A percentile compares a stretch with the other conserved stretches of the same genome.
Evolutionary conservation across 371 early-diverging fungal genomes (phyloP).

Genomic region (Circinella minor): DNA sequence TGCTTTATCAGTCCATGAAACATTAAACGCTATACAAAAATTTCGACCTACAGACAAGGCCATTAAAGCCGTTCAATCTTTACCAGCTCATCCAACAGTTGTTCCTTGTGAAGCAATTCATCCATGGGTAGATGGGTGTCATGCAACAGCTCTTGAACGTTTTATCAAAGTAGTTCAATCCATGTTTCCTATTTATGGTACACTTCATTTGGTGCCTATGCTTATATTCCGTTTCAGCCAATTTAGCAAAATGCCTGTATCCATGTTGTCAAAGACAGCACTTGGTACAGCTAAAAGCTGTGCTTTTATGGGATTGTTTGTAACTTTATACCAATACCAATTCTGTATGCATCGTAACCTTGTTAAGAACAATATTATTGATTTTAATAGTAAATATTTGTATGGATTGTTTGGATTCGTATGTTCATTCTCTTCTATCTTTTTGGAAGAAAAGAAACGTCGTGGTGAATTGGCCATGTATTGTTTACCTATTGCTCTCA

Average conservation of each 20-base stretch:
- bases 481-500: conserved; percentile 65
- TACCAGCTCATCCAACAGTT: conserved; percentile 28
- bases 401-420: conserved; percentile 67
- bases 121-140: conserved; percentile 65
- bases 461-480: conserved; percentile 75
- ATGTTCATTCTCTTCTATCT: conserved; percentile 60
- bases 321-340: conserved; percentile 61
- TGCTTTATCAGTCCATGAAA: conserved; percentile 48
- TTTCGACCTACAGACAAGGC: conserved; percentile 52
- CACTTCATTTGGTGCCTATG: conserved; percentile 75
- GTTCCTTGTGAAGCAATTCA: conserved; percentile 64
- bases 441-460: conserved; percentile 71
- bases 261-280: conserved; percentile 50
- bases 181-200: conserved; percentile 73
- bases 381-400: conserved; percentile 60
- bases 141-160: conserved; percentile 45
- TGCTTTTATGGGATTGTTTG: conserved; percentile 66
- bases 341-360: conserved; percentile 68
- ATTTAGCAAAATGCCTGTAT: conserved; percentile 43
- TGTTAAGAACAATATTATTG: conserved; percentile 40
- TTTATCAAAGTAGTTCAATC: conserved; percentile 59
- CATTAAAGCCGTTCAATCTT: conserved; percentile 33
- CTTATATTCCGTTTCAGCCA: conserved; percentile 59
- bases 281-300: conserved; percentile 64
- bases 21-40: conserved; percentile 42